These are phyloP conservation scores for Fusarium decemcellulare DNA, from an alignment of 2,329 filamentous ascomycete genomes.

Conservation along the genomic window DNA sequence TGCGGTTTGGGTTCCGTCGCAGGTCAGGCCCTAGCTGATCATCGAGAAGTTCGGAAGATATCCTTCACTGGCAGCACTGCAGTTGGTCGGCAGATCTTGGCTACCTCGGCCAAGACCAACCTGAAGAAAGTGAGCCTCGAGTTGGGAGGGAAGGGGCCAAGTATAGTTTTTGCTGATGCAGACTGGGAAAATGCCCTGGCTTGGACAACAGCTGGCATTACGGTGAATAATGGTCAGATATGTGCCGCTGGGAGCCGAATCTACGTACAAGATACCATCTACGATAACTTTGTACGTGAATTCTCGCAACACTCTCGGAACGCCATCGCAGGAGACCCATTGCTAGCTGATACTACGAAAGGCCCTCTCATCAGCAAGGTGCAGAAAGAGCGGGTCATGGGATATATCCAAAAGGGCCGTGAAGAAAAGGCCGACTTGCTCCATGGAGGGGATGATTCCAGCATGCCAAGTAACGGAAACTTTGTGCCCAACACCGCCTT, in stretches of 20 bases:
- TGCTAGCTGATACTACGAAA: slow-evolving; percentile 50
- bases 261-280: slow-evolving; percentile 69
- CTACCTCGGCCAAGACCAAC: slow-evolving; percentile 79
- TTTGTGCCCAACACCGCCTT: slow-evolving; percentile 51
- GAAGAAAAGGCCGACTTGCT: slow-evolving; percentile 32
- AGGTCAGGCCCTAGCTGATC: slow-evolving; percentile 75
- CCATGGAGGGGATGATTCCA: slow-evolving; percentile 24
- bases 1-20: slow-evolving; percentile 77
- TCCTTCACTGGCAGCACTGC: slow-evolving; percentile 81
- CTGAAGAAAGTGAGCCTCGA: slow-evolving; percentile 84
- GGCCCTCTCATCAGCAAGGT: slow-evolving; percentile 65
- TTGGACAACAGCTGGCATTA: slow-evolving; percentile 54
- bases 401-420: slow-evolving; percentile 70
- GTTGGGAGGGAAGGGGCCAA: slow-evolving; percentile 77
- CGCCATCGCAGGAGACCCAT: slow-evolving; percentile 42
- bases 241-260: slow-evolving; percentile 72
- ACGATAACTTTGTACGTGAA: slow-evolving; percentile 54
- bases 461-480: slow-evolving; percentile 36
- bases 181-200: slow-evolving; percentile 75
- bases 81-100: slow-evolving; percentile 78
- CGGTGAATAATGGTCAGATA: slow-evolving; percentile 71
- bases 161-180: slow-evolving; percentile 72
- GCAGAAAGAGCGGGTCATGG: background rate
- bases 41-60: slow-evolving; percentile 78
- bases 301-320: slow-evolving; percentile 17